A percentile compares a stretch with the other conserved stretches of the same genome.
Evolutionary conservation across 352 stramenopile species (phyloP).

Genomic region (Phytophthora citricola): DNA sequence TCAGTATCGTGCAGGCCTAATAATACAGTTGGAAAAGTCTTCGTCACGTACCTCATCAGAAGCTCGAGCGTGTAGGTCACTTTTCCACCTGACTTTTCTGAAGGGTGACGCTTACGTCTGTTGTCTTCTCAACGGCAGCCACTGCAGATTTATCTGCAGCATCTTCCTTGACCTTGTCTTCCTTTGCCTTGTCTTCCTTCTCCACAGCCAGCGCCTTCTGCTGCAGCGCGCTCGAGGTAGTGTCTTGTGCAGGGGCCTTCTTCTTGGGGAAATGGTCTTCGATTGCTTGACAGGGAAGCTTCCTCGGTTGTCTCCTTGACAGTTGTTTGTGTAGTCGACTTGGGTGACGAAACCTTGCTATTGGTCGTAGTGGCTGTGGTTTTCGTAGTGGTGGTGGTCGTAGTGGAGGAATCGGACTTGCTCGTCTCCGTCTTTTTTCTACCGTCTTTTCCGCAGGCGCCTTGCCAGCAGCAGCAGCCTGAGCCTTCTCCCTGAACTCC

Average conservation of each 20-base stretch:
- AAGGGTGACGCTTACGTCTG: slow-evolving; percentile 42
- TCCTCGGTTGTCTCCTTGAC: slow-evolving; percentile 25
- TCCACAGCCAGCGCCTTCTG: slow-evolving; percentile 25
- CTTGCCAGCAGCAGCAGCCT: slow-evolving; percentile 19
- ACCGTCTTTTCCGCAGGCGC: slow-evolving; percentile 18
- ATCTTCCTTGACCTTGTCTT: slow-evolving; percentile 21
- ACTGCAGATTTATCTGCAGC: slow-evolving; percentile 9
- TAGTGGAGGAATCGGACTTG: slow-evolving; percentile 22
- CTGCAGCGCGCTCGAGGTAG: slow-evolving; percentile 16
- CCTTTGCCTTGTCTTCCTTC: neutral
- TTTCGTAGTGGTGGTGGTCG: slow-evolving; percentile 23
- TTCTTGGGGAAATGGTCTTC: slow-evolving; percentile 31
- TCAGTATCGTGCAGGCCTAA: too few species aligned
- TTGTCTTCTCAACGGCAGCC: slow-evolving; percentile 35
- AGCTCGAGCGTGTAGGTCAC: slow-evolving; percentile 64
- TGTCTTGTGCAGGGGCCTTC: slow-evolving; percentile 20
- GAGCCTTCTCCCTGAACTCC: slow-evolving; percentile 3
- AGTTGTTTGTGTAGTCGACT: slow-evolving; percentile 6
- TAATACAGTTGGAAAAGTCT: neutral
- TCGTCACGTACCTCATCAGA: slow-evolving; percentile 52
- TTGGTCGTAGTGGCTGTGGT: slow-evolving; percentile 31
- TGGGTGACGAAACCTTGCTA: slow-evolving; percentile 25
- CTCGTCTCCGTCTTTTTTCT: slow-evolving; percentile 32
- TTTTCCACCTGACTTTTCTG: slow-evolving; percentile 52
- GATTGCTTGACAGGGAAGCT: slow-evolving; percentile 14